Percentiles rank a stretch among this genome's conserved stretches.
These are phyloP conservation scores for Sugiyamaella neomexicana DNA, from an alignment of 1,139 yeast species.

Conservation along the genomic window DNA sequence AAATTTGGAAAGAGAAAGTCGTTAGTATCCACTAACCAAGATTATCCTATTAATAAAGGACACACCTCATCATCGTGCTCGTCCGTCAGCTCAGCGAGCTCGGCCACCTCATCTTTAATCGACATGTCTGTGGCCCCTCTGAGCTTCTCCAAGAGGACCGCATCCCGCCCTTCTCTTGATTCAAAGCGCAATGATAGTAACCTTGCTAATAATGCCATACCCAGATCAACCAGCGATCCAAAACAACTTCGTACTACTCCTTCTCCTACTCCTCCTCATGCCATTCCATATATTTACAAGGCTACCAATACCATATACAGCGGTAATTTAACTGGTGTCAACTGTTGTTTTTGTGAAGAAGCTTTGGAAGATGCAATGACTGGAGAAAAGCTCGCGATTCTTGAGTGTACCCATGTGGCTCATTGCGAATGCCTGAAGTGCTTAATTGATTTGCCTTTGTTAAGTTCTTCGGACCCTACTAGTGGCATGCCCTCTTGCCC, in stretches of 20 bases:
- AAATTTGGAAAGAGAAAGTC: conserved; percentile 5
- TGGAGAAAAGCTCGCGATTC: conserved; percentile 30
- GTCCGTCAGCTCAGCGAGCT: neutral
- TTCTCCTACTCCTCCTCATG: conserved; percentile 22
- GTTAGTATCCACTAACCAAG: neutral
- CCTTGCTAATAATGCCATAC: neutral
- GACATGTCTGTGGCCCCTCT: conserved; percentile 6
- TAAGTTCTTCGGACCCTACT: conserved; percentile 18
- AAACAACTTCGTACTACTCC: neutral
- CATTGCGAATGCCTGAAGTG: conserved; percentile 33
- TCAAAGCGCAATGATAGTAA: neutral
- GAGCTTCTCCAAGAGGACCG: neutral
- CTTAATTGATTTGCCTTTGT: conserved; percentile 24
- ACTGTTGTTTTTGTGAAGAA: conserved; percentile 37
- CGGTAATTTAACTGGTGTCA: conserved; percentile 23
- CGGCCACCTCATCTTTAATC: neutral
- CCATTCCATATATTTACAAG: conserved; percentile 24
- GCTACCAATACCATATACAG: conserved; percentile 14
- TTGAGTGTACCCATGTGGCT: conserved; percentile 32
- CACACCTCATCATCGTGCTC: neutral
- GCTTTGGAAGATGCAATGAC: conserved; percentile 29
- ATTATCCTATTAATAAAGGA: neutral
- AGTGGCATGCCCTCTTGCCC: conserved; percentile 33
- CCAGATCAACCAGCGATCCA: conserved; percentile 7
- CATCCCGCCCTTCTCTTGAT: conserved; percentile 2